A percentile compares a stretch with the other conserved stretches of the same genome.
These are phyloP conservation scores for Pharus latifolius DNA, from an alignment of 176 grass and related monocot genomes.

Conservation along the genomic window DNA sequence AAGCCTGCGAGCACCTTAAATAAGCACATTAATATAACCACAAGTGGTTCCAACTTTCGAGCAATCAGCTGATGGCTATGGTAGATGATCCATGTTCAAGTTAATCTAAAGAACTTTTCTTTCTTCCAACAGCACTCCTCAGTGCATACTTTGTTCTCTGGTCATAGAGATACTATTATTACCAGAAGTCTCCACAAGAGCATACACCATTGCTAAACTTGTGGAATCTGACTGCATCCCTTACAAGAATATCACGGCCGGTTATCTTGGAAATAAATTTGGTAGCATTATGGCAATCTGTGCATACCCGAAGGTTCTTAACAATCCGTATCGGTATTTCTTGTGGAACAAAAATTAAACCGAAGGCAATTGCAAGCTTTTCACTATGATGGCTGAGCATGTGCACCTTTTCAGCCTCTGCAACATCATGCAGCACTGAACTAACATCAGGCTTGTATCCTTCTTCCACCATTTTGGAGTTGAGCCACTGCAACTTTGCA, in stretches of 20 bases:
- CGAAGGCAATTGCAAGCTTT: slow-evolving; percentile 68
- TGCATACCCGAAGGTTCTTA: slow-evolving; percentile 55
- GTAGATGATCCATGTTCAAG: neutral
- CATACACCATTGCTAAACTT: slow-evolving; percentile 50
- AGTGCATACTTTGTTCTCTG: neutral
- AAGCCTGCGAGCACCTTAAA: neutral
- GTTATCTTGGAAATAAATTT: slow-evolving; percentile 64
- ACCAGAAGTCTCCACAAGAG: slow-evolving; percentile 74
- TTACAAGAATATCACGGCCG: slow-evolving; percentile 57
- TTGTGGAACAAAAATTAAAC: slow-evolving; percentile 45
- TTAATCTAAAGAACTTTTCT: neutral
- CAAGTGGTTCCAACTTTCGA: neutral
- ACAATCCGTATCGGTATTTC: slow-evolving; percentile 57
- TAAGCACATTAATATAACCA: no score
- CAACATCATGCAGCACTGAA: slow-evolving; percentile 52
- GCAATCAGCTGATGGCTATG: neutral
- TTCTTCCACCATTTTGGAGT: slow-evolving; percentile 40
- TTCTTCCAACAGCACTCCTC: neutral
- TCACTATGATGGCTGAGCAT: slow-evolving; percentile 66
- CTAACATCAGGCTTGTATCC: slow-evolving; percentile 62
- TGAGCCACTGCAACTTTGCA: slow-evolving; percentile 48
- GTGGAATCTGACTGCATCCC: slow-evolving; percentile 59
- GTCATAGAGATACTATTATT: neutral
- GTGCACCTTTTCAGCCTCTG: slow-evolving; percentile 48
- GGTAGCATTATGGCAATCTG: slow-evolving; percentile 65